Base-by-base conservation (phyloP, 495 filamentous ascomycete species). In the Jackrogersella multiformis region DNA sequence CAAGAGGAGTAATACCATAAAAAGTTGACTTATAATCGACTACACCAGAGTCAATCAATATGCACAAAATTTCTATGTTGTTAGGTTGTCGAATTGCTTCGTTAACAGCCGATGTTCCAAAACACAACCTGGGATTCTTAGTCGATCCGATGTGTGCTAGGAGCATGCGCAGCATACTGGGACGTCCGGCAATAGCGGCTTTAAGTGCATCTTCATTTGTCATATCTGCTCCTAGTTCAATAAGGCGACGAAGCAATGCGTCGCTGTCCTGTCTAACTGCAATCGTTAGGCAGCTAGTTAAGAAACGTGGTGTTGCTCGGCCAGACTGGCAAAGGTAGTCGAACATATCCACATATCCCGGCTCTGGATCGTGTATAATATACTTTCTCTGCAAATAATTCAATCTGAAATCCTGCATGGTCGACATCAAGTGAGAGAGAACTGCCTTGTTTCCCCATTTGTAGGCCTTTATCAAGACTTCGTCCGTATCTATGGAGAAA, bases 51-150 rank as follows among this genome's bases (percentile, higher is more conserved):
- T 32, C 7, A 26, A 63, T 32, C 2, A 64, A 16, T 12, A 64
- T 41, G 4, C 64, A 59, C 15, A 69, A 30, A 1, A n/a, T 15
- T 45, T 63, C 53, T 8, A 53, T 45, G 12, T 62, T 12, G 12
- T 62, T 12, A 24, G 20, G 30, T 2, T n/a, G 8, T 8, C 8
- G 1, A 15, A 68, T 45, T 15, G 39, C 36, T 35, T 18, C 5
- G 1, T 4, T 21, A 7, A 68, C 16, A 5, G 28, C 56, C 0
- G 1, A 1, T 4, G 48, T 51, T 26, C 56, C 63, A 34, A 49
- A 60, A 12, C 44, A 0, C 12, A 5, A 0, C 0, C 36, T 44
- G 5, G 0, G 5, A n/a, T 36, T 15, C 6, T 52, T 56, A 1
- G 7, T 20, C 0, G 35, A 1, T 30, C 23, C 15, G 0, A 61